Conservation (phyloP, 2,329 filamentous ascomycete genomes). For the Alternaria ethzedia region DNA sequence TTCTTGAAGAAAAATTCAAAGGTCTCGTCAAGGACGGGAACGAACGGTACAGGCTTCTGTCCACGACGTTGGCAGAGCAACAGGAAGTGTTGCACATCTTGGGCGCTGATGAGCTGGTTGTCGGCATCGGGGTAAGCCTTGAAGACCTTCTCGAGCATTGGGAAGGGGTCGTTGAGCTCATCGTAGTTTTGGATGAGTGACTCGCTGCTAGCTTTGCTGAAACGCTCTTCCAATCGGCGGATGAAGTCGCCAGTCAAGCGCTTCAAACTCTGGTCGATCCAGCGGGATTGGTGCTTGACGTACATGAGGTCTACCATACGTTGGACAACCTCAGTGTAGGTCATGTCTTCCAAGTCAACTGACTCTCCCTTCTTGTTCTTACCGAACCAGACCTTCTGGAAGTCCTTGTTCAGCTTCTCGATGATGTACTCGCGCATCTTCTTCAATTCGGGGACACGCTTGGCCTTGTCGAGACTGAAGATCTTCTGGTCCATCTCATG, state of each 20-base stretch:
- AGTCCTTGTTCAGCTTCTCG: constrained; percentile 56
- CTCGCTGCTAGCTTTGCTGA: constrained; percentile 76
- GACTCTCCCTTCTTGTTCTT: constrained; percentile 51
- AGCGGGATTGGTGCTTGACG: constrained; percentile 53
- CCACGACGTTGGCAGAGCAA: constrained; percentile 87
- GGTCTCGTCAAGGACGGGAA: constrained; percentile 92
- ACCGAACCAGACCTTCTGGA: constrained; percentile 59
- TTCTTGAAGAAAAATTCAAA: constrained; percentile 99
- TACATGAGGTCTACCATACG: constrained; percentile 58
- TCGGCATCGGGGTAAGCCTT: constrained; percentile 85
- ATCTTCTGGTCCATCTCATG: constrained; percentile 99
- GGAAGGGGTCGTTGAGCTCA: constrained; percentile 83
- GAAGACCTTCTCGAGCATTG: constrained; percentile 78
- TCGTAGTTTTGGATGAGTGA: constrained; percentile 89
- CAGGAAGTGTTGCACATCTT: constrained; percentile 97
- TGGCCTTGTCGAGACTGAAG: constrained; percentile 90
- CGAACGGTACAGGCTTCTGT: constrained; percentile 97
- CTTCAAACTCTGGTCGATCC: constrained; percentile 70
- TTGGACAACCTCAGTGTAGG: constrained; percentile 54
- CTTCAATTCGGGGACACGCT: constrained; percentile 51
- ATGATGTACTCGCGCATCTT: constrained; percentile 56
- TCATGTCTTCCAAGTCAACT: constrained; percentile 58
- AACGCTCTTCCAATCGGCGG: constrained; percentile 94
- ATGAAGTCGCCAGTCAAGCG: constrained; percentile 94
- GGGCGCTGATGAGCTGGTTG: constrained; percentile 92